Evolutionary conservation across 371 early-diverging fungal genomes (phyloP).

Genomic region (Coemansia sp.): DNA sequence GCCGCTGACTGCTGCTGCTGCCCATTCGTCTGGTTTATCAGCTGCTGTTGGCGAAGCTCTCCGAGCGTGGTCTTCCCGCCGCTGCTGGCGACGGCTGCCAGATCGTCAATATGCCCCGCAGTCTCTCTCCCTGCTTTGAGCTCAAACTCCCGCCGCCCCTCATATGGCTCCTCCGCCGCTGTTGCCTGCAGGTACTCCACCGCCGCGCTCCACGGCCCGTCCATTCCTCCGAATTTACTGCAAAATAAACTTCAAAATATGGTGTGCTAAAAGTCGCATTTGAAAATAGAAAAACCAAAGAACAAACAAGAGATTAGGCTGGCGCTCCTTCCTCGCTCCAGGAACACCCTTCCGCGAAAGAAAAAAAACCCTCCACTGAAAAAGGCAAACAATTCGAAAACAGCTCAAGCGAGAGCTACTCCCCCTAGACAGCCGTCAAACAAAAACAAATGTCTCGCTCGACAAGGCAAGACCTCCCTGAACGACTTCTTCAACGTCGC

Average conservation of each 20-base stretch:
- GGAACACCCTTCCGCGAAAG: not conserved
- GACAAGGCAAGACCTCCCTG: no score
- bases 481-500: no score
- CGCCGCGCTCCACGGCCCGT: constrained; percentile 4
- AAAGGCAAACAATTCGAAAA: not conserved
- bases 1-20: constrained; percentile 1
- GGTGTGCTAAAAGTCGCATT: not conserved
- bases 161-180: no score
- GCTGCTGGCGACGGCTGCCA: not conserved
- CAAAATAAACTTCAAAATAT: not conserved
- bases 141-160: not conserved
- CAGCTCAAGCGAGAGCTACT: not conserved
- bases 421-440: no score
- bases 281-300: not conserved
- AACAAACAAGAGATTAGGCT: no score
- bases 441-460: no score
- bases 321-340: no score
- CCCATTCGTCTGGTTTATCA: not conserved
- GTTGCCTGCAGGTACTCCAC: not conserved
- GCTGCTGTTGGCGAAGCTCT: not conserved
- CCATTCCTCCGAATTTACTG: not conserved
- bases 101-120: no score
- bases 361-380: not conserved
- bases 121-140: not conserved
- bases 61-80: not conserved